Percentiles rank a stretch among this genome's conserved stretches.
These are phyloP conservation scores for Pichia sp. DNA, from an alignment of 1,139 yeast genomes.

Conservation along the genomic window DNA sequence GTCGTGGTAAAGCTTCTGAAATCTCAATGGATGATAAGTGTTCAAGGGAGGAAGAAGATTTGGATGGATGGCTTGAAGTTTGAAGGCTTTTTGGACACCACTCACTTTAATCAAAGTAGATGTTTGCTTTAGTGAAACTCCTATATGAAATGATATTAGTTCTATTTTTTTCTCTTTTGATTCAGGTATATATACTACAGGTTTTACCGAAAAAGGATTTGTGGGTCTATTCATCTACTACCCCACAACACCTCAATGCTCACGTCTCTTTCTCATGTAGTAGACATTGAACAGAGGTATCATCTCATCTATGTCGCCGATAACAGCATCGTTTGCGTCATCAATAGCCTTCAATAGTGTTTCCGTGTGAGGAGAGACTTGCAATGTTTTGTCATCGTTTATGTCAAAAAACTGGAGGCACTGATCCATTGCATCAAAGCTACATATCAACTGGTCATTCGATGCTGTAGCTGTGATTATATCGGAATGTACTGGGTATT, in stretches of 20 bases:
- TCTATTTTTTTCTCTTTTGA: too few relatives aligned
- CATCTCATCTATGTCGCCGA: conserved; percentile 38
- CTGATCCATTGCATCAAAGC: conserved; percentile 33
- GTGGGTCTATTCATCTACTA: neutral
- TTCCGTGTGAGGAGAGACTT: conserved; percentile 27
- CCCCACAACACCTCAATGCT: conserved; percentile 41
- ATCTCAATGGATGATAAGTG: conserved; percentile 31
- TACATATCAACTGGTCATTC: conserved; percentile 21
- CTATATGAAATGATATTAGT: too few relatives aligned
- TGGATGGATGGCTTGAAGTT: conserved; percentile 28
- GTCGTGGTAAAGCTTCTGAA: conserved; percentile 28
- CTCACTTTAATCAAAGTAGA: conserved; percentile 20
- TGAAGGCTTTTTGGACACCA: conserved; percentile 28
- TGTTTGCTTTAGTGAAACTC: conserved; percentile 19
- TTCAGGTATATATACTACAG: neutral
- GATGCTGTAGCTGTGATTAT: conserved; percentile 25
- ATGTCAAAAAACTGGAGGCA: conserved; percentile 46
- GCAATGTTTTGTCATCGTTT: conserved; percentile 34
- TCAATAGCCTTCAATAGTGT: conserved; percentile 18
- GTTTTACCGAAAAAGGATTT: neutral
- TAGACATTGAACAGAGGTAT: conserved; percentile 63
- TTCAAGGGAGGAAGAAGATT: conserved; percentile 20
- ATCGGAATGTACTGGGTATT: conserved; percentile 28
- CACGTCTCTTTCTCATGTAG: conserved; percentile 77
- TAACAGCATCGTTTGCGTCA: conserved; percentile 23